Evolutionary conservation across 1,284 basidiomycete genomes (phyloP).

Genomic region (Pterula multifida): DNA sequence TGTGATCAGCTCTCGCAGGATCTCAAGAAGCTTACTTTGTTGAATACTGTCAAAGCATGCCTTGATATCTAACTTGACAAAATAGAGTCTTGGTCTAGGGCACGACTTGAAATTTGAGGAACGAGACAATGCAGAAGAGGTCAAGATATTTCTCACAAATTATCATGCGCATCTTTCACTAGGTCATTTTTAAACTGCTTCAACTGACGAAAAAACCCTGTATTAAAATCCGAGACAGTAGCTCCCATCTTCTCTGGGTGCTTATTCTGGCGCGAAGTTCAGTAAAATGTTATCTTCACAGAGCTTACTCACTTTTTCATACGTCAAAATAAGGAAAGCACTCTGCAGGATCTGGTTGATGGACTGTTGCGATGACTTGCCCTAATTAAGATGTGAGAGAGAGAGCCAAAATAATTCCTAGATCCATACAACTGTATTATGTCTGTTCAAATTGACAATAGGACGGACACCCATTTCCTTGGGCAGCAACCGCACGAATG

Average conservation of each 20-base stretch:
- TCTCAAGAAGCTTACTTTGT: conserved; percentile 74
- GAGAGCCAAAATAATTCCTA: too few species aligned
- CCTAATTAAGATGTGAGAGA: not conserved
- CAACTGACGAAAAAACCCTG: conserved; percentile 63
- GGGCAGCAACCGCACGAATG: conserved; percentile 81
- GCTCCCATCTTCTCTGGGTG: conserved; percentile 59
- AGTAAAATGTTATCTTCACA: not conserved
- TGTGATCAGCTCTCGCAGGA: conserved; percentile 63
- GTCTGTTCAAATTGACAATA: conserved; percentile 75
- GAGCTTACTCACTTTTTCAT: conserved; percentile 59
- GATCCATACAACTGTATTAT: too few species aligned
- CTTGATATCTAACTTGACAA: conserved; percentile 93
- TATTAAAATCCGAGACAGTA: conserved; percentile 70
- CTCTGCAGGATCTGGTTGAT: conserved; percentile 82
- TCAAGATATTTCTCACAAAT: conserved; percentile 38
- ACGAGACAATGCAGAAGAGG: not conserved
- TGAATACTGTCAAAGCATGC: conserved; percentile 96
- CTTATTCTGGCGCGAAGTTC: conserved; percentile 36
- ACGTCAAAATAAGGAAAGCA: conserved; percentile 76
- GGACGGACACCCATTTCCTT: conserved; percentile 93
- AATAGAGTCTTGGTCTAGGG: conserved; percentile 74
- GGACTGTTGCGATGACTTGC: conserved; percentile 29
- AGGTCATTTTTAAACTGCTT: conserved; percentile 59
- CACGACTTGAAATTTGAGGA: conserved; percentile 3
- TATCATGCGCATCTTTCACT: conserved; percentile 26